Evolutionary conservation across 2,329 filamentous ascomycete genomes (phyloP).

Genomic region (Beauveria varroae): DNA sequence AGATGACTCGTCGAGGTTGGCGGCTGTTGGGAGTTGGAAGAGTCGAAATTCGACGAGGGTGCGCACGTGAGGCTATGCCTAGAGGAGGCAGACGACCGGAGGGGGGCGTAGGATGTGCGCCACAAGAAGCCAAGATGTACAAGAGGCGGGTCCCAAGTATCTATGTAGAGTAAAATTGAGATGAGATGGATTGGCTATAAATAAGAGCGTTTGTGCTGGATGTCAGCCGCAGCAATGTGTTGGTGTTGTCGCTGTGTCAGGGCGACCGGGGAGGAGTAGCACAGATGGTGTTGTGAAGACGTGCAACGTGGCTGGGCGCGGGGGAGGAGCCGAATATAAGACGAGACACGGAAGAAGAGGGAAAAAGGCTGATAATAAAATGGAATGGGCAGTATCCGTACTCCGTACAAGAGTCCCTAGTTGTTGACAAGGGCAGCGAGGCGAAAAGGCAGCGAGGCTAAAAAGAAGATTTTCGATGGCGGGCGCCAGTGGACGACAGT

Average conservation of each 20-base stretch:
- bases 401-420: background rate
- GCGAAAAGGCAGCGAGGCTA: background rate
- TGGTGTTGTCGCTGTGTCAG: background rate
- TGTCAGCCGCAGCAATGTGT: background rate
- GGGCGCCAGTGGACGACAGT: background rate
- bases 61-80: conserved; percentile 11
- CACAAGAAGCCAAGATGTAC: background rate
- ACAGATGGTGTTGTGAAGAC: background rate
- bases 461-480: background rate
- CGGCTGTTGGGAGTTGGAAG: background rate
- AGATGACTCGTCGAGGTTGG: background rate
- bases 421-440: no score
- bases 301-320: background rate
- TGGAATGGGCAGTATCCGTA: background rate
- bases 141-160: background rate
- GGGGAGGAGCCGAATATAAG: conserved; percentile 5
- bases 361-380: background rate
- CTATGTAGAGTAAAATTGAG: background rate
- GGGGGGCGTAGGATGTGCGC: background rate
- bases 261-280: background rate
- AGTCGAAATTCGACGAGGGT: background rate
- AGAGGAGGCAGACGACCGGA: conserved; percentile 6
- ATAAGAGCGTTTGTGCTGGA: background rate
- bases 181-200: background rate
- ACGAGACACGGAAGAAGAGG: background rate